Conservation (phyloP, 257 asterid genomes). For the Penstemon newberryi region DNA sequence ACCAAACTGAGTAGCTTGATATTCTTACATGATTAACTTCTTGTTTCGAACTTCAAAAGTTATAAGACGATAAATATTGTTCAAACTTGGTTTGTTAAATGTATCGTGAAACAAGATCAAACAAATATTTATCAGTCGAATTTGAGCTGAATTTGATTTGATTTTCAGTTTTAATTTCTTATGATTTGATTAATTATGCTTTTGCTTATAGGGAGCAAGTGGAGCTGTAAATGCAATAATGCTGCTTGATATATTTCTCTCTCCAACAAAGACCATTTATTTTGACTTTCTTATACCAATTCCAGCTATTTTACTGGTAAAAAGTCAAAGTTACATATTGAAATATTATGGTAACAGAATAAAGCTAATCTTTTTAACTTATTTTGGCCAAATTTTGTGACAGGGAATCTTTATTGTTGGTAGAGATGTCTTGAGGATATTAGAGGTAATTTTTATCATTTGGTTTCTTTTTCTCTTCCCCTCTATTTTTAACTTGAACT, state of each 20-base stretch:
- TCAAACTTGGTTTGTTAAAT: too few species aligned
- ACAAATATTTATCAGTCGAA: too few species aligned
- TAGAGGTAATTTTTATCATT: slow-evolving; percentile 48
- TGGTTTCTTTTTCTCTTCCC: not conserved
- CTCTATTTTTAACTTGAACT: not conserved
- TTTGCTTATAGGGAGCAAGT: slow-evolving; percentile 77
- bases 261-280: slow-evolving; percentile 59
- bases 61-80: too few species aligned
- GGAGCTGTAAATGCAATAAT: slow-evolving; percentile 93
- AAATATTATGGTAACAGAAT: not conserved
- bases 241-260: slow-evolving; percentile 86
- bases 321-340: slow-evolving; percentile 1
- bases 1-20: too few species aligned
- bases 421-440: slow-evolving; percentile 55
- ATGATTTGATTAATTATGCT: slow-evolving; percentile 16
- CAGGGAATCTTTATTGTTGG: slow-evolving; percentile 80
- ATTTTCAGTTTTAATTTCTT: not conserved
- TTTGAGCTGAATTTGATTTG: too few species aligned
- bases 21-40: too few species aligned
- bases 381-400: slow-evolving; percentile 22
- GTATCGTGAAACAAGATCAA: too few species aligned
- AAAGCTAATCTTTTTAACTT: slow-evolving; percentile 14
- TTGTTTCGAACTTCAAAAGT: too few species aligned
- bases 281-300: slow-evolving; percentile 66
- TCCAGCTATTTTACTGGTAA: slow-evolving; percentile 80